Evolutionary conservation across 495 filamentous ascomycete genomes (phyloP), one percentile per base, ranked within the genome.

Genomic region (Annulohypoxylon stygium): DNA sequence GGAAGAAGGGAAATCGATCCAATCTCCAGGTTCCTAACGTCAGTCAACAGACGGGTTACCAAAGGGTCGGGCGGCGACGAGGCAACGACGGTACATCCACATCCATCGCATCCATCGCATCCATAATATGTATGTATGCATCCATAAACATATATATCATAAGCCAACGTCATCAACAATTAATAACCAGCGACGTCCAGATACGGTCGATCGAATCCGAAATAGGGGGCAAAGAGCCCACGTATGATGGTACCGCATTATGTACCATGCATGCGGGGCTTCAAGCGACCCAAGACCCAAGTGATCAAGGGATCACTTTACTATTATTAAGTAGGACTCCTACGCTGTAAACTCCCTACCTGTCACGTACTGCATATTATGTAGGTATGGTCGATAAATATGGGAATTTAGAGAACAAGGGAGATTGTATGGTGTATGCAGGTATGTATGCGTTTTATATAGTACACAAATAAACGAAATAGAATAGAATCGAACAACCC

Each of bases 321-420:
- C 58, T 68, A 68, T 73, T 73, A 68, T 68, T 64, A 73, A 68
- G 70, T 73, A 73, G 59, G 70, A 72, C 59, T 73, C 36, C 55
- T 16, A n/a, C 43, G 5, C 12, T 18, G 10, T 14, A 37, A 45
- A 9, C 11, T 65, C 26, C 20, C 16, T 55, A 43, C 16, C 33
- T 34, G 30, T 30, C 30, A 30, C 30, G 30, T 6, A 30, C 30
- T 6, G 30, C 30, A 30, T 30, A 30, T 23, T 23, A 23, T 23
- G 20, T 23, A 23, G 20, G 20, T 30, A 30, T 30, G 30, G 30
- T 30, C 30, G 30, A 30, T 30, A 30, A 30, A 30, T 30, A 30
- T 30, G 30, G 30, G 30, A 30, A 30, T 30, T 30, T 30, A 30
- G 30, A 30, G 30, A 30, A 30, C 30, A 30, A 6, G 30, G 30